phyloP scores from a whole-genome alignment of 768 basidiomycete species.

The Fomitopsis serialis region DNA sequence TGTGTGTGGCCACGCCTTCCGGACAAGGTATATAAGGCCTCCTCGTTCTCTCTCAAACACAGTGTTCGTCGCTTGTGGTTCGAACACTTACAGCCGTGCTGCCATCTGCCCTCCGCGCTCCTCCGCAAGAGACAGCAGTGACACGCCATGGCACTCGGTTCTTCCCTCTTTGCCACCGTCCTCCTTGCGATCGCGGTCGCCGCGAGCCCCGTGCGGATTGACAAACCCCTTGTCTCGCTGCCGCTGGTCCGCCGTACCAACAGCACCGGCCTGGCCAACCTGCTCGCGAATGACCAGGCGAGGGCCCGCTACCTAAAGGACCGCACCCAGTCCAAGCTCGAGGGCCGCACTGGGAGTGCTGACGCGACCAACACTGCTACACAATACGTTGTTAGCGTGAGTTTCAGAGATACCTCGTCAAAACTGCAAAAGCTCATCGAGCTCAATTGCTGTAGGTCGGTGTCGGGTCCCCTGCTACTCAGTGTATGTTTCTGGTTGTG shows the following conservation, averaged over 20 bases:
- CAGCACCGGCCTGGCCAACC: constrained; percentile 39
- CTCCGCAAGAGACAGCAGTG: neutral
- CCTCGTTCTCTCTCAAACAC: too few relatives aligned
- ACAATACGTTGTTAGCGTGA: constrained; percentile 30
- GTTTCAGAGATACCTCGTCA: neutral
- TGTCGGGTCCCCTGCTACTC: constrained; percentile 19
- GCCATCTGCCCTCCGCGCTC: neutral
- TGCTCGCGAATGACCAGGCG: constrained; percentile 46
- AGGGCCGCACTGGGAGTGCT: constrained; percentile 17
- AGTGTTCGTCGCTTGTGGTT: neutral
- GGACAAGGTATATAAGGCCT: too few relatives aligned
- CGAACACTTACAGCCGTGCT: constrained; percentile 1
- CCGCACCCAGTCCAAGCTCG: constrained; percentile 30
- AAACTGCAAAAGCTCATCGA: neutral
- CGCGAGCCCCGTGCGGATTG: constrained; percentile 20
- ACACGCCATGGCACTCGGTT: constrained; percentile 7
- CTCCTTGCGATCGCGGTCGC: constrained; percentile 18
- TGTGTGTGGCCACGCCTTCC: too few relatives aligned
- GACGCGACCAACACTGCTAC: constrained; percentile 38
- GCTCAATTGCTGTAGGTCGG: constrained; percentile 11
- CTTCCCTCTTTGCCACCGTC: constrained; percentile 19
- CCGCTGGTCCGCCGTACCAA: constrained; percentile 55
- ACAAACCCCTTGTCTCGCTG: constrained; percentile 28
- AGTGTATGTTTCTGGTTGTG: constrained; percentile 12
- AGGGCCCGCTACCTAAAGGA: constrained; percentile 41